Evolutionary conservation across 768 basidiomycete species (phyloP), one percentile per base, ranked within the genome.

Genomic region (Gloeostereum incarnatum): DNA sequence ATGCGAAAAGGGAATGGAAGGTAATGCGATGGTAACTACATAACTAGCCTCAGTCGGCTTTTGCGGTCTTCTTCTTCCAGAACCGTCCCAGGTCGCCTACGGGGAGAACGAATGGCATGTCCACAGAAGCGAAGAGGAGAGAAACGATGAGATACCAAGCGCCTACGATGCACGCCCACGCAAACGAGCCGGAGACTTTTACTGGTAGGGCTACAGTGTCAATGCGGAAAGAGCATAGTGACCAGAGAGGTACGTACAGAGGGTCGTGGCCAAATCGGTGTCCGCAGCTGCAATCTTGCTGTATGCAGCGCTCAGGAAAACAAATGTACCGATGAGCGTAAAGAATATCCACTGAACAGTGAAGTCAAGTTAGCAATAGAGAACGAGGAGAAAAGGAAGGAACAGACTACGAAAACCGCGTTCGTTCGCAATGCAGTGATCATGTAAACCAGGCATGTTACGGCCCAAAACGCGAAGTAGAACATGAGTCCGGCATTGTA

Each of bases 1-100:
- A n/a, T n/a, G n/a, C n/a, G n/a, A n/a, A n/a, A n/a, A n/a, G n/a
- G n/a, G n/a, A n/a, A n/a, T n/a, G n/a, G n/a, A n/a, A n/a, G n/a
- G n/a, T n/a, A n/a, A n/a, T n/a, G n/a, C n/a, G n/a, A n/a, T n/a
- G n/a, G n/a, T n/a, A n/a, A n/a, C n/a, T n/a, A n/a, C n/a, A n/a
- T n/a, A n/a, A n/a, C n/a, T n/a, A n/a, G n/a, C n/a, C n/a, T n/a
- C n/a, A n/a, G n/a, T n/a, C n/a, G n/a, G n/a, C n/a, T n/a, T n/a
- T n/a, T n/a, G n/a, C n/a, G n/a, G n/a, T n/a, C n/a, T n/a, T n/a
- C n/a, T n/a, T n/a, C n/a, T n/a, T n/a, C n/a, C n/a, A n/a, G n/a
- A n/a, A n/a, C n/a, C n/a, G n/a, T n/a, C n/a, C n/a, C n/a, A 47
- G 43, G 20, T 47, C 46, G 0, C 46, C 46, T 1, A 47, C 42